Percentiles rank a stretch among this genome's conserved stretches.
phyloP scores from a whole-genome alignment of 1,284 basidiomycete species.

The Irpex rosettiformis region DNA sequence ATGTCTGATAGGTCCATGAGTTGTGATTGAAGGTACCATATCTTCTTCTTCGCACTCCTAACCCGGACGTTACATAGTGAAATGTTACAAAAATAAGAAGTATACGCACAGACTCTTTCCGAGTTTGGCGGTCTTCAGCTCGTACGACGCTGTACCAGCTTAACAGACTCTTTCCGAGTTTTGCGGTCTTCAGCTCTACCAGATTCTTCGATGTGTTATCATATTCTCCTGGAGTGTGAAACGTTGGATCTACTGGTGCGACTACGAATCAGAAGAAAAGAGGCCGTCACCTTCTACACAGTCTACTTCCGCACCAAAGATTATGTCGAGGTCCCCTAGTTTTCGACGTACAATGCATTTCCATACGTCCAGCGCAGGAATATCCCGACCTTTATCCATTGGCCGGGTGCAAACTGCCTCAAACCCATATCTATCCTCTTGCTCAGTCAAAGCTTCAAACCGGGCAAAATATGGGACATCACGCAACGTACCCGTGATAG shows the following conservation, averaged over 20 bases:
- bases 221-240: not conserved
- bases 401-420: not conserved
- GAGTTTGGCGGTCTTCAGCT: not conserved
- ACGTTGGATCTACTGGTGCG: too few species aligned
- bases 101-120: too few species aligned
- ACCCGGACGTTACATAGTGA: too few species aligned
- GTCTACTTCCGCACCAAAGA: not conserved
- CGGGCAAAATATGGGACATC: not conserved
- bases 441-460: not conserved
- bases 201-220: not conserved
- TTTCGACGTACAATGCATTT: not conserved
- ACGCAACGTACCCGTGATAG: not conserved
- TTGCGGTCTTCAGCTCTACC: not conserved
- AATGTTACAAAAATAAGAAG: too few species aligned
- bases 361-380: not conserved
- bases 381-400: not conserved
- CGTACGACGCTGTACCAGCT: not conserved
- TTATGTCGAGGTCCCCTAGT: not conserved
- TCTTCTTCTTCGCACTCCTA: not conserved
- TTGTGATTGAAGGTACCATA: conserved; percentile 2
- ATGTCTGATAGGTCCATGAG: not conserved
- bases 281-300: not conserved
- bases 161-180: not conserved
- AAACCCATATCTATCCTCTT: not conserved
- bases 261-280: not conserved